Conservation (phyloP, 805 yeast species). For the Saccharomycopsis synnaedendra region DNA sequence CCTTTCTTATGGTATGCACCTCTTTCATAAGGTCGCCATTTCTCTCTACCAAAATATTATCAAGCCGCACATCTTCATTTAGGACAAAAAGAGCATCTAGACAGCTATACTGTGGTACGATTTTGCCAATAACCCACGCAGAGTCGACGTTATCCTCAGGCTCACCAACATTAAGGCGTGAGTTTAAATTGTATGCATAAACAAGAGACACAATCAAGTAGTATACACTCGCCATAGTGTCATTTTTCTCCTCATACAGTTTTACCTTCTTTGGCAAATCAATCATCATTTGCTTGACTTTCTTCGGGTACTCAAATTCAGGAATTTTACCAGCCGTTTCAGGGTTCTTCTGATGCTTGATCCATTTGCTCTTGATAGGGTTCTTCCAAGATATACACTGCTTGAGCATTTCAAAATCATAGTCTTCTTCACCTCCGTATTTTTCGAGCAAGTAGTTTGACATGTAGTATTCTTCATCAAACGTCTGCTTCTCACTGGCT, state of each 20-base stretch:
- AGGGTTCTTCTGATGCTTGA: background rate
- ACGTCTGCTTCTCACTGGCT: slow-evolving; percentile 57
- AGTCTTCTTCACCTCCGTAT: slow-evolving; percentile 42
- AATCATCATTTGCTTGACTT: slow-evolving; percentile 58
- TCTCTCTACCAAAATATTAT: background rate
- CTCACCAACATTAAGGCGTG: slow-evolving; percentile 54
- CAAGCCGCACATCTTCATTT: background rate
- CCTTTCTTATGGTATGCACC: slow-evolving; percentile 20
- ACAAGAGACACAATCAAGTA: slow-evolving; percentile 53
- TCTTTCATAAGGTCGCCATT: slow-evolving; percentile 14
- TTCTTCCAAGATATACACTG: slow-evolving; percentile 8
- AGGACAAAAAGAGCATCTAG: slow-evolving; percentile 45
- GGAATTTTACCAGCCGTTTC: slow-evolving; percentile 20
- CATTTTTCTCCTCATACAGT: slow-evolving; percentile 43
- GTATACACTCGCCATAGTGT: slow-evolving; percentile 44
- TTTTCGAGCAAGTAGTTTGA: slow-evolving; percentile 62
- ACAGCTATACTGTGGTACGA: slow-evolving; percentile 66
- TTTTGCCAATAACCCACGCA: slow-evolving; percentile 87
- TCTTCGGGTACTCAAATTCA: slow-evolving; percentile 38
- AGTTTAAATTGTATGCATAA: slow-evolving; percentile 67
- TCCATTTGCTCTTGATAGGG: slow-evolving; percentile 4
- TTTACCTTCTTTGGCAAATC: slow-evolving; percentile 38
- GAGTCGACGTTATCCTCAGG: slow-evolving; percentile 59
- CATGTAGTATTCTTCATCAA: slow-evolving; percentile 83
- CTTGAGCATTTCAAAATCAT: slow-evolving; percentile 18